A percentile compares a stretch with the other conserved stretches of the same genome.
Evolutionary conservation across 768 basidiomycete genomes (phyloP).

Genomic region (Trametes sanguinea): DNA sequence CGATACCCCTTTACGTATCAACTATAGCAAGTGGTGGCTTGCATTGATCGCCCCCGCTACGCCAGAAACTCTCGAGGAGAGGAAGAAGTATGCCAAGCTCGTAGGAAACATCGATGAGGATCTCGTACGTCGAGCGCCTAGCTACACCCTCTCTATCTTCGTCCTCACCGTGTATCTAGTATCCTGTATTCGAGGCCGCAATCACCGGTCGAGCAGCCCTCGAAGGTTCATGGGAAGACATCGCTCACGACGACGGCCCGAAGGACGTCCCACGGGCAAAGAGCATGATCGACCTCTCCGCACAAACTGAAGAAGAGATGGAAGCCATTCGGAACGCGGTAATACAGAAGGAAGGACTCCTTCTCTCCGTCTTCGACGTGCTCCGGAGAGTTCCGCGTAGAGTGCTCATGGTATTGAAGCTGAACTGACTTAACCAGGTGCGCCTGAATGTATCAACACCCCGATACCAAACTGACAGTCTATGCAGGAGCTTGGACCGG

Average conservation of each 20-base stretch:
- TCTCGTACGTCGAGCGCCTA: slow-evolving; percentile 51
- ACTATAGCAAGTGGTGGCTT: slow-evolving; percentile 89
- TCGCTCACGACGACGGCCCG: slow-evolving; percentile 31
- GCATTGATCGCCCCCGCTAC: slow-evolving; percentile 79
- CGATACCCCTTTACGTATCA: slow-evolving; percentile 73
- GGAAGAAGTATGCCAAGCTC: slow-evolving; percentile 84
- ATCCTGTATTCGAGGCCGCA: slow-evolving; percentile 93
- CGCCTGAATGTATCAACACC: slow-evolving; percentile 10
- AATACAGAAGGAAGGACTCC: slow-evolving; percentile 75
- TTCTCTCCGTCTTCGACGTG: slow-evolving; percentile 85
- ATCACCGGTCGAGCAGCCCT: slow-evolving; percentile 86
- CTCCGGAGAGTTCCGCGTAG: slow-evolving; percentile 82
- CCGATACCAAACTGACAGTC: neutral
- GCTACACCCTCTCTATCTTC: neutral
- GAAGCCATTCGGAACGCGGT: slow-evolving; percentile 83
- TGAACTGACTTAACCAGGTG: slow-evolving; percentile 85
- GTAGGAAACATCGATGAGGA: slow-evolving; percentile 92
- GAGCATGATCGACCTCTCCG: slow-evolving; percentile 73
- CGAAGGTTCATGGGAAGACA: slow-evolving; percentile 57
- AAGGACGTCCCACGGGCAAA: slow-evolving; percentile 58
- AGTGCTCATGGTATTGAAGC: slow-evolving; percentile 80
- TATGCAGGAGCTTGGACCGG: slow-evolving; percentile 70
- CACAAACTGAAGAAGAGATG: slow-evolving; percentile 76
- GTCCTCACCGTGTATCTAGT: slow-evolving; percentile 45
- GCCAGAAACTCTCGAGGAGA: slow-evolving; percentile 59